Evolutionary conservation across 2,329 filamentous ascomycete species (phyloP), one percentile per base, ranked within the genome.

Genomic region (Diaporthe humulicola): DNA sequence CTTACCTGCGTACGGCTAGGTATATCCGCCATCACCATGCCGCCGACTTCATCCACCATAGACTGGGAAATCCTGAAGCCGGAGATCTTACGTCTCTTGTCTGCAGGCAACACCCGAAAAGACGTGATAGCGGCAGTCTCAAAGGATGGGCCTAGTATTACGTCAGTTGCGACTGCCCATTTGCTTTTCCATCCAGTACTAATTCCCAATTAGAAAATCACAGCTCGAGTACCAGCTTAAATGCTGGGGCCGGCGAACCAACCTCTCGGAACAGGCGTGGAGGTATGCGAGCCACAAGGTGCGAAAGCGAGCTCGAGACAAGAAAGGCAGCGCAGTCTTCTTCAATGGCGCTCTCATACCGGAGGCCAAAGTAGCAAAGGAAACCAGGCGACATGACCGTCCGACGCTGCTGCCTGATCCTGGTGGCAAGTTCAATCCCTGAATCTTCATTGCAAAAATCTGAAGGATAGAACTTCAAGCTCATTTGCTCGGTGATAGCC

Each of bases 161-260:
- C 60, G 60, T 64, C n/a, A 45, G 60, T 45, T 5, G 5, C 4
- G 9, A 2, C 14, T 1, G 2, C 1, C 15, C 22, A 6, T 14
- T 14, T 10, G 14, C 22, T 22, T 15, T 7, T 28, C 15, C 2
- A 30, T 30, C 9, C 40, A 33, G 7, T 19, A 4, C 40, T 33
- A 5, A 64, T 8, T 6, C 14, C 8, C 7, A 8, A 28, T 6
- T 22, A 64, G 60, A 3, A 64, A 48, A 25, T 33, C 60, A 22
- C 60, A 64, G n/a, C 60, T 64, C 1, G 60, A 64, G 17, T 64
- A 64, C 25, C 40, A 33, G 40, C 60, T 64, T 2, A 64, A 45
- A 25, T 45, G 38, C n/a, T 64, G 60, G 60, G 60, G 60, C 25
- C 17, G 2, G 38, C 60, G 60, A 30, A 48, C 38, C 40, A 33